Evolutionary conservation across 2,329 filamentous ascomycete species (phyloP).

Genomic region (Cordyceps cateniannulata): DNA sequence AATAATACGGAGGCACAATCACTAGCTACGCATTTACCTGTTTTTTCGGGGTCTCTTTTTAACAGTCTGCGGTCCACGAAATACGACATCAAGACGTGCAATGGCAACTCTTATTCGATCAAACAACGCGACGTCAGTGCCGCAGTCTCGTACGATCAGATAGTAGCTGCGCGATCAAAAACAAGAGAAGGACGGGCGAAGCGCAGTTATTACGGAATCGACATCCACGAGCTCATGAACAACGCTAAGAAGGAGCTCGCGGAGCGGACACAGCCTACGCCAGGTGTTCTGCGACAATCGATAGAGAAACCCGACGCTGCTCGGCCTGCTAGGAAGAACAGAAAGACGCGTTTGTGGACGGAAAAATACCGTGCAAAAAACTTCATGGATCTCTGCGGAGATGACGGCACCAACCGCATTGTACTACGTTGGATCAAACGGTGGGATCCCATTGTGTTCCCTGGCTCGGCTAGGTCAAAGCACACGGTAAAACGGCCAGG

Average conservation of each 20-base stretch:
- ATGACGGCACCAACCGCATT: conserved; percentile 85
- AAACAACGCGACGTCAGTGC: conserved; percentile 43
- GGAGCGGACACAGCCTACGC: conserved; percentile 17
- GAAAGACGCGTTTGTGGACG: conserved; percentile 71
- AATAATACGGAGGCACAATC: background rate
- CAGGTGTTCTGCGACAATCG: conserved; percentile 34
- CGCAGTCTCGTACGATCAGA: conserved; percentile 53
- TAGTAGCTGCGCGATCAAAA: conserved; percentile 61
- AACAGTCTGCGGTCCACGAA: conserved; percentile 20
- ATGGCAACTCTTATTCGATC: conserved; percentile 51
- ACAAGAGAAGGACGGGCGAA: conserved; percentile 62
- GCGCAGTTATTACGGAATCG: conserved; percentile 82
- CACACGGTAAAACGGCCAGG: conserved; percentile 37
- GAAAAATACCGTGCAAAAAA: conserved; percentile 92
- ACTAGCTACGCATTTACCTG: conserved; percentile 15
- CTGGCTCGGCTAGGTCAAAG: conserved; percentile 60
- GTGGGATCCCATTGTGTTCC: conserved; percentile 92
- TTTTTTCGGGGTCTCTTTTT: conserved; percentile 25
- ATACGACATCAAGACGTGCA: conserved; percentile 46
- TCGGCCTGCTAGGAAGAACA: conserved; percentile 31
- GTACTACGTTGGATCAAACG: conserved; percentile 90
- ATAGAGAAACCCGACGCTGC: conserved; percentile 29
- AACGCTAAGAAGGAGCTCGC: conserved; percentile 57
- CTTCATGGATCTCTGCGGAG: conserved; percentile 89
- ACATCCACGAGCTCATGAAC: conserved; percentile 78